Base-by-base conservation (phyloP, 202 grass and related monocot genomes). In the Saccharum hybrid region DNA sequence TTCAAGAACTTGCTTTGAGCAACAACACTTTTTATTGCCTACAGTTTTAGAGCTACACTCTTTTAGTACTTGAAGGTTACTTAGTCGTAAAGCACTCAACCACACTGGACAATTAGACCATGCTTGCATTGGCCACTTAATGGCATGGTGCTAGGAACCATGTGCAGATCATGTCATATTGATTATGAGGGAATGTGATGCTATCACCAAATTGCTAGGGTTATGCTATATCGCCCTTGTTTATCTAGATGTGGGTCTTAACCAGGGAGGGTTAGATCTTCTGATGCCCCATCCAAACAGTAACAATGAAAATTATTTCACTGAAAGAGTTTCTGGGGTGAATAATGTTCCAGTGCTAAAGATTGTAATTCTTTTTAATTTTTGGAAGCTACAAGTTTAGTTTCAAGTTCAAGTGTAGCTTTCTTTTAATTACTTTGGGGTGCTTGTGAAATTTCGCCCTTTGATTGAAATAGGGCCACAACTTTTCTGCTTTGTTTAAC, bases 11-110 rank as follows among this genome's bases (percentile, higher is more conserved):
- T 52, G 15, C 49, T 52, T 49, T 16, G 5, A 52, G 14, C 4
- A 15, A 16, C 14, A 18, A 52, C 49, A 52, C 15, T 52, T 52
- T 52, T 52, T 52, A 52, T 52, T 52, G 15, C 15, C 15, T 4
- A 26, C 21, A 26, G 40, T 40, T 71, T 26, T 71, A 46, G 68
- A 71, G 21, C 68, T 15, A 23, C 65, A 68, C 40, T 15, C 68
- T 28, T 46, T 71, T 71, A 71, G 68, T 22, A 23, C 11, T 72
- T 72, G 23, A 51, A 72, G 46, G 3, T 56, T 52, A 34, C 70
- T 49, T 43, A 34, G 8, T 74, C 6, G 8, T 34, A 16, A 54
- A 54, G 16, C 28, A 31, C 4, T 34, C 30, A 36, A 57, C 31
- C 4, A 33, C 5, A 59, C 2, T 59, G 31, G 4, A 34, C 13